Evolutionary conservation across 345 rosid species (phyloP).

Genomic region (Brassica napus): DNA sequence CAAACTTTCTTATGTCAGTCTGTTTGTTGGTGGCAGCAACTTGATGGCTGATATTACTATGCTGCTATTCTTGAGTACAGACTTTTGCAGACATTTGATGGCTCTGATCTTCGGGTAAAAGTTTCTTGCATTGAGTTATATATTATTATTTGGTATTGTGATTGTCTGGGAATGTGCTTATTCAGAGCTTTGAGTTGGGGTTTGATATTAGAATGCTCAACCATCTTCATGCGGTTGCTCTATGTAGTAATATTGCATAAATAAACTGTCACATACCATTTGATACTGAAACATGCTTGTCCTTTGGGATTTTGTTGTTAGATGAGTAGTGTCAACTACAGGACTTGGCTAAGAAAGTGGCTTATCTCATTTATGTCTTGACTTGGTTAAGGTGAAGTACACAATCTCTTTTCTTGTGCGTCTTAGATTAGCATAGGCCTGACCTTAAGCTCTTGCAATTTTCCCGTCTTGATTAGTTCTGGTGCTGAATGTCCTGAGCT

Average conservation of each 20-base stretch:
- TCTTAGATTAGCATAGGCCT: constrained; percentile 1
- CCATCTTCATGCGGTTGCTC: constrained; percentile 1
- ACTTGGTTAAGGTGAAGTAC: constrained; percentile 52
- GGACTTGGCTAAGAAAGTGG: constrained; percentile 64
- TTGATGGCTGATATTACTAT: constrained; percentile 45
- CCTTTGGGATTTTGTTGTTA: constrained; percentile 42
- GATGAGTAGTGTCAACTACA: constrained; percentile 66
- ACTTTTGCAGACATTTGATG: constrained; percentile 64
- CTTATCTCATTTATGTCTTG: constrained; percentile 37
- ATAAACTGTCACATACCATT: not conserved
- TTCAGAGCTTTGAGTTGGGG: not conserved
- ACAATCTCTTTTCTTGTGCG: constrained; percentile 19
- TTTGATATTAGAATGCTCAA: not conserved
- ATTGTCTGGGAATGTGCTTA: not conserved
- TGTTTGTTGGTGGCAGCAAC: constrained; percentile 74
- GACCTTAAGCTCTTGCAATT: not conserved
- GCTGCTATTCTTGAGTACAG: constrained; percentile 79
- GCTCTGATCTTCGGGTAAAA: constrained; percentile 74
- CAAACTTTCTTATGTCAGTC: constrained; percentile 53
- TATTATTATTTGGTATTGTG: not conserved
- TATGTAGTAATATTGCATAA: constrained; percentile 15
- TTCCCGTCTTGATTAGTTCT: not conserved
- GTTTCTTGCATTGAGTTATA: constrained; percentile 35
- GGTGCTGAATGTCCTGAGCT: not conserved
- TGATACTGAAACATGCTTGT: constrained; percentile 33